These are phyloP conservation scores for Hylodesmum podocarpum DNA, from an alignment of 306 rosid genomes.

Conservation along the genomic window DNA sequence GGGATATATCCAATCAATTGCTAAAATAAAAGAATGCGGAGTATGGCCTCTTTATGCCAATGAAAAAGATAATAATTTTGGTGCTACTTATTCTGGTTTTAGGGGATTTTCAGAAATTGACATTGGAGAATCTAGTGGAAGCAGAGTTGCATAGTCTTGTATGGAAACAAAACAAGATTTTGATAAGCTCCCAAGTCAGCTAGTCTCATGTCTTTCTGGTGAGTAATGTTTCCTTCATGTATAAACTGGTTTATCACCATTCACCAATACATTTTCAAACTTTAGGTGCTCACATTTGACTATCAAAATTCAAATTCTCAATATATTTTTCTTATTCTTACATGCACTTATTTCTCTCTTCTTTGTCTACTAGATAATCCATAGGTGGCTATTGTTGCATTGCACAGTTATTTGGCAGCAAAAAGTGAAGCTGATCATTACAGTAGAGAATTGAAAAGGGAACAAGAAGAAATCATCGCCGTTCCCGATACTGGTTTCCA, in stretches of 20 bases:
- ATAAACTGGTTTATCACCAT: not conserved
- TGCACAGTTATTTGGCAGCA: slow-evolving; percentile 80
- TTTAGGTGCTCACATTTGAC: not conserved
- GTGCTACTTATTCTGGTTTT: too few species aligned
- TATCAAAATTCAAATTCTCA: not conserved
- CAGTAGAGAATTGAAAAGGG: slow-evolving; percentile 67
- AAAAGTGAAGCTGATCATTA: slow-evolving; percentile 92
- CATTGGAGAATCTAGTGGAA: too few species aligned
- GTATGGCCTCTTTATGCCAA: slow-evolving; percentile 15
- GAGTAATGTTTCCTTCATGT: not conserved
- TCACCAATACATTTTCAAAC: not conserved
- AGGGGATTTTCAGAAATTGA: too few species aligned
- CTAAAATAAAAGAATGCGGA: slow-evolving; percentile 4
- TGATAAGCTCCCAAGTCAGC: not conserved
- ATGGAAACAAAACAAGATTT: not conserved
- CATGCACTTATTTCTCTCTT: too few species aligned
- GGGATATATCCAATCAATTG: not conserved
- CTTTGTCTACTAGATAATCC: too few species aligned
- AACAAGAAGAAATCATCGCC: slow-evolving; percentile 71
- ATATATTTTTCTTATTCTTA: not conserved
- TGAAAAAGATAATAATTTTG: not conserved
- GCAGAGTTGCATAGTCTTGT: not conserved
- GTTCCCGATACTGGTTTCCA: slow-evolving; percentile 75
- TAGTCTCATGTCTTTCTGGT: not conserved
- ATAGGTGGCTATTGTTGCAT: not conserved